Evolutionary conservation across 306 rosid genomes (phyloP).

Genomic region (cucumber (Cucumis sativus)): Cucumber_9930_V3 NC_026656.2:22170501-22171000

Average conservation of each 20-base stretch:
- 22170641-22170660: background rate
- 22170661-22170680: background rate
- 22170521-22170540: slow-evolving; percentile 70
- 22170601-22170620: slow-evolving; percentile 70
- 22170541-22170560: slow-evolving; percentile 83
- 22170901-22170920: background rate
- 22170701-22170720: background rate
- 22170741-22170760: background rate
- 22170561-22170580: slow-evolving; percentile 73
- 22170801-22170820: background rate
- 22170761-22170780: background rate
- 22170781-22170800: background rate
- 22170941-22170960: background rate
- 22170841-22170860: background rate
- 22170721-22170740: background rate
- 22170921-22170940: background rate
- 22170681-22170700: background rate
- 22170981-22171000: background rate
- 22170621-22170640: background rate
- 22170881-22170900: background rate
- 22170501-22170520: slow-evolving; percentile 86
- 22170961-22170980: background rate
- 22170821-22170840: background rate
- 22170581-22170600: slow-evolving; percentile 92
- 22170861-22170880: background rate